Evolutionary conservation across 2,329 filamentous ascomycete genomes (phyloP), one percentile per base, ranked within the genome.

Genomic region (Scytalidium lignicola): DNA sequence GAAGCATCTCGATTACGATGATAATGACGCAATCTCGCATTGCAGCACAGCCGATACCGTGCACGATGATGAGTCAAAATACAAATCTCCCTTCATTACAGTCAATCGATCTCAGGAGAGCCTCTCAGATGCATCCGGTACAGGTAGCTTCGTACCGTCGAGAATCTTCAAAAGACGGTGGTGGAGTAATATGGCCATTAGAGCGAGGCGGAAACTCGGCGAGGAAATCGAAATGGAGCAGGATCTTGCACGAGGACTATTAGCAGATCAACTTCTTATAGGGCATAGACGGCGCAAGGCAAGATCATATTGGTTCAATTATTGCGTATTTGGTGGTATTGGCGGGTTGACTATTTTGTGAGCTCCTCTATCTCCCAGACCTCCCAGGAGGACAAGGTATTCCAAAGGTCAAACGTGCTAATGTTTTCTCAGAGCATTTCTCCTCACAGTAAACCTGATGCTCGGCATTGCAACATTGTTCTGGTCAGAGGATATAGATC

Each of bases 281-380:
- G 32, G 32, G 32, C 32, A 37, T 17, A 46, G 37, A 19, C 49
- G 26, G 17, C 12, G 17, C 23, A 51, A 45, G 44, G 50, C 41
- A 43, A 54, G 44, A 39, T 54, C 53, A 23, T 51, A 40, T 21
- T 58, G 58, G 40, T 55, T 52, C 23, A 62, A 58, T 56, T 66
- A 63, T 54, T 55, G 64, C 8, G 59, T 67, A 12, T 68, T 65
- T 48, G 60, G 67, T 28, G 65, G 65, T 17, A 63, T 70, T 45
- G 66, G 64, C 58, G 64, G 63, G 6, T 59, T 67, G 23, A 58
- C 57, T 9, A 55, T 71, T 15, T 46, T 70, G 69, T 71, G 60
- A 52, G 67, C 64, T 17, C 5, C 21, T 18, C 18, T 32, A 18
- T 37, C 6, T 18, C 5, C 19, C 43, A 13, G 9, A 26, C 37